A percentile compares a stretch with the other conserved stretches of the same genome.
phyloP scores from a whole-genome alignment of 306 rosid genomes.

The Luffa acutangula region DNA sequence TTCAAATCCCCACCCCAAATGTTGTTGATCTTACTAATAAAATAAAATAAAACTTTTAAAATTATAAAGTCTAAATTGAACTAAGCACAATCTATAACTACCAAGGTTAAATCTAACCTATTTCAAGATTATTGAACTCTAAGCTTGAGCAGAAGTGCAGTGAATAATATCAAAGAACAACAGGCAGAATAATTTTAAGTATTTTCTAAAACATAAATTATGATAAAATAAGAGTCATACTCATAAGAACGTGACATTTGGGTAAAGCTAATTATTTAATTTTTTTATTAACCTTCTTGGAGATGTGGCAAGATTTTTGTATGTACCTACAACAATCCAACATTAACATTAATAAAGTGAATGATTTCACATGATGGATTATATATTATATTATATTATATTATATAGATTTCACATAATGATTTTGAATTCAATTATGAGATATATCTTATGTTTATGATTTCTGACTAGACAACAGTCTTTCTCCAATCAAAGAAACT shows the following conservation, averaged over 20 bases:
- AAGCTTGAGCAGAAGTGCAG: too few species aligned
- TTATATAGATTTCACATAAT: background rate
- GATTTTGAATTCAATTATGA: background rate
- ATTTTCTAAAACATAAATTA: too few species aligned
- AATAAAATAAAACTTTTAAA: too few species aligned
- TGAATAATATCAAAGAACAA: too few species aligned
- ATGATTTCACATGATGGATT: background rate
- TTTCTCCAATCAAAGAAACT: background rate
- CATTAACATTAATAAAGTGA: background rate
- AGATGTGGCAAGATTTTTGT: background rate
- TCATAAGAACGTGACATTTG: background rate
- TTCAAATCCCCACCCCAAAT: too few species aligned
- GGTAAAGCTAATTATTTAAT: background rate
- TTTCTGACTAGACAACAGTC: background rate
- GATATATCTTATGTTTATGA: background rate
- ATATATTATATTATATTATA: background rate
- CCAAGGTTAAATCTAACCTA: too few species aligned
- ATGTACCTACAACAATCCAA: background rate
- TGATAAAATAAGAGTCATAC: background rate
- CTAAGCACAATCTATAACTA: too few species aligned
- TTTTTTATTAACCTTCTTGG: too few species aligned
- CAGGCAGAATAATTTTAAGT: too few species aligned
- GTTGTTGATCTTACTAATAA: too few species aligned
- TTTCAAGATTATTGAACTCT: too few species aligned
- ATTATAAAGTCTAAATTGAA: too few species aligned